Base-by-base conservation (phyloP, 768 basidiomycete species). In the Lentinula edodes region DNA sequence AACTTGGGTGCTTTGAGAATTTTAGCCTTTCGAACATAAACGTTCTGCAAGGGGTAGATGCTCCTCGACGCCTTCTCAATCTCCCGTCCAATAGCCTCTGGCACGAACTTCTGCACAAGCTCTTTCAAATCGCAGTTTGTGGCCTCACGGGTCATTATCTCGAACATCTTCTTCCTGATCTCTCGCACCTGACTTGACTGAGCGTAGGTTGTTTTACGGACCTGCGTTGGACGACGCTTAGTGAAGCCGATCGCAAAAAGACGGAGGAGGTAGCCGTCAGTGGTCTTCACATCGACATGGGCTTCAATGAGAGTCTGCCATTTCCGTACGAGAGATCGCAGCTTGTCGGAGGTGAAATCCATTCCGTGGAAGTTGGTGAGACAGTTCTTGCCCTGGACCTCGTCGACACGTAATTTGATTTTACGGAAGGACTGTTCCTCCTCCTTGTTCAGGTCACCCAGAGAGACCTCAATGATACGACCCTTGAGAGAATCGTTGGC, bases 321-420 rank as follows among this genome's bases (percentile, higher is more conserved):
- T 80, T 98, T 99, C 76, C 96, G 93, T 69, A 99, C 97, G 72
- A 99, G 95, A 55, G 97, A 98, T 61, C 97, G 95, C 67, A 98
- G 89, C 80, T 98, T 98, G 88, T 99, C 97, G 62, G 96, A 97
- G 64, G 97, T 98, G 82, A 99, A 98, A 81, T 96, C 93, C 96
- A 99, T 98, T 75, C 97, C 97, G 78, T 96, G 91, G 92, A 99
- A 99, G 79, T 95, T 96, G 75, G 97, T 98, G 60, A 98, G 85
- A 83, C 95, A 97, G 84, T 94, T 97, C 84, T 95, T 96, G 80
- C 97, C 97, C 80, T 97, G 90, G 63, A 93, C 83, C 71, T 95
- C 93, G 74, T 98, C 95, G 71, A 98, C 85, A 72, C 95, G 92
- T 76, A 99, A 88, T 82, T 95, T 95, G 76, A 99, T 95, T 86